A percentile compares a stretch with the other conserved stretches of the same genome.
phyloP scores from a whole-genome alignment of 805 yeast genomes.

The Lachancea dasiensis region DNA sequence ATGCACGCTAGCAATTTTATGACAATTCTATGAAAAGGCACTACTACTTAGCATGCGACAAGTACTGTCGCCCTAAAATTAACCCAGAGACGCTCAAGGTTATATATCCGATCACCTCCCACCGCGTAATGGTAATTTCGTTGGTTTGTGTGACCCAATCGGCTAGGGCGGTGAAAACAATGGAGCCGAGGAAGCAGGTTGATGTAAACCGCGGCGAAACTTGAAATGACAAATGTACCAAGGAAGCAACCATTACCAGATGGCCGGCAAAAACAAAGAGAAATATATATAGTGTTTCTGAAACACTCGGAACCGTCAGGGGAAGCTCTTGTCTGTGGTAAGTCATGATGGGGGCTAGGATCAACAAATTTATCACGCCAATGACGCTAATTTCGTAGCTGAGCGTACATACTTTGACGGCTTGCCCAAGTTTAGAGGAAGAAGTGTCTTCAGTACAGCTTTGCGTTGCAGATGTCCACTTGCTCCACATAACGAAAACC shows the following conservation, averaged over 20 bases:
- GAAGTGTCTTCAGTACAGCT: neutral
- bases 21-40: slow-evolving; percentile 1
- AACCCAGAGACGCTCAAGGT: slow-evolving; percentile 23
- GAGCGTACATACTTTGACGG: slow-evolving; percentile 1
- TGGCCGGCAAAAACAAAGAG: slow-evolving; percentile 16
- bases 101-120: slow-evolving; percentile 31
- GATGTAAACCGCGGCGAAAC: slow-evolving; percentile 27
- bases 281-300: slow-evolving; percentile 3
- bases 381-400: slow-evolving; percentile 20
- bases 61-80: slow-evolving; percentile 16
- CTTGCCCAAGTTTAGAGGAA: neutral
- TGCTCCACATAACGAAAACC: slow-evolving; percentile 26
- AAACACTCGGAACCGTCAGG: neutral
- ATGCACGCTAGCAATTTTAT: no score
- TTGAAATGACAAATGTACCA: slow-evolving; percentile 21
- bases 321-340: neutral
- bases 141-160: slow-evolving; percentile 29
- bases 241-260: slow-evolving; percentile 21
- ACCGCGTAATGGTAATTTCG: slow-evolving; percentile 27
- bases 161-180: slow-evolving; percentile 26
- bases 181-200: slow-evolving; percentile 25
- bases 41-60: neutral
- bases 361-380: slow-evolving; percentile 14
- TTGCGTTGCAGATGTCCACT: slow-evolving; percentile 19
- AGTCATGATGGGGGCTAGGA: slow-evolving; percentile 7